Base-by-base conservation (phyloP, 129 eudicot species). In the Smallanthus sonchifolius region DNA sequence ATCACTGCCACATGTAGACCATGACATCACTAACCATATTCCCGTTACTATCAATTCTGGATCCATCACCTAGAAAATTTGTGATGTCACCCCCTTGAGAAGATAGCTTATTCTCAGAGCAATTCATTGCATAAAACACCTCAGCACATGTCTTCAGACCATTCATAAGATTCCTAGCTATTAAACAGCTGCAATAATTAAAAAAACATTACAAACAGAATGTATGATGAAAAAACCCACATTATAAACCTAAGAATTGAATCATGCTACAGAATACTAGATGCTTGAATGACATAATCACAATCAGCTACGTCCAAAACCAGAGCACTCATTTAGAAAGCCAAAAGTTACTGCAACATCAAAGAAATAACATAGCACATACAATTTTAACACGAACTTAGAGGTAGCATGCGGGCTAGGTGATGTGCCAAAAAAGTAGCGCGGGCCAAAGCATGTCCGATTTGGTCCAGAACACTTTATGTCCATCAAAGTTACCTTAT, bases 131-230 rank as follows among this genome's bases (percentile, higher is more conserved):
- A 57, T 76, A 82, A 73, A 83, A 95, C 55, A 95, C 96, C 83
- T 95, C 99, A 0, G 82, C 80, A 70, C 99, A 95, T 69, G 92
- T 95, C 82, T 91, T 95, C 88, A 87, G 73, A 3, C 92, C 92
- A 73, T 86, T 88, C 96, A 95, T 83, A 10, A 87, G 87, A 77
- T 95, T 95, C 76, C 99, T 85, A 44, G 99, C 96, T 84, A 95
- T 87, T 76, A 95, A 84, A 74, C 99, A 95, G 89, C 99, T 95
- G 90, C 82, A 86, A 63, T 40, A 19, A 78, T 69, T 43, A 67
- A 72, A 37, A 51, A 56, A n/a, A 65, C 19, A 34, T 40, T 45
- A 30, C 44, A 70, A 54, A 43, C 20, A 15, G 14, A 54, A 57
- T 51, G 5, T 28, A 72, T 35, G 39, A 67, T 52, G 57, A n/a